Conservation (phyloP, 345 rosid genomes). For the Syzygium aqueum region DNA sequence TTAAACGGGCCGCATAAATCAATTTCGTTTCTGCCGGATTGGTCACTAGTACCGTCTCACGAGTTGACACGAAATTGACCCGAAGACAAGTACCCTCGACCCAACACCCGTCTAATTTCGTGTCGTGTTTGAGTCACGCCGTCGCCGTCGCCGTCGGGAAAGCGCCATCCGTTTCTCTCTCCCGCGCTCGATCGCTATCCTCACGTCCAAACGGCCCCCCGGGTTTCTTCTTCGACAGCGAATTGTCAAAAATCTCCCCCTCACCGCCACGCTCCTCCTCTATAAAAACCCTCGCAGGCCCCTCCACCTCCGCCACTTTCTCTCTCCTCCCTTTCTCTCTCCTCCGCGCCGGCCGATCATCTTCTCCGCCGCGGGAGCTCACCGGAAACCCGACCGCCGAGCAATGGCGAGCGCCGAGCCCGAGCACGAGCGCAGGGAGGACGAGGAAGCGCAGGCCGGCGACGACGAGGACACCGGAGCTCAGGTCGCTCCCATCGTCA, state of each 20-base stretch:
- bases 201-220: not conserved
- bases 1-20: not conserved
- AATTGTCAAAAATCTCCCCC: not conserved
- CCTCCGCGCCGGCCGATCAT: not conserved
- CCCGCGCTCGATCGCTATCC: not conserved
- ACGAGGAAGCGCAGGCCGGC: slow-evolving; percentile 50
- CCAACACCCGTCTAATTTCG: too few species aligned
- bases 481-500: slow-evolving; percentile 81
- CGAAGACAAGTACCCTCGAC: not conserved
- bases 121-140: too few species aligned
- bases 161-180: not conserved
- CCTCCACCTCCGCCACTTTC: accelerated
- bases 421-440: slow-evolving; percentile 49
- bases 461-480: slow-evolving; percentile 99
- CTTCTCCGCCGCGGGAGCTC: not conserved
- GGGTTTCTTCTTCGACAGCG: not conserved
- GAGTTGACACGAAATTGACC: not conserved
- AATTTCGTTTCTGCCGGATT: not conserved
- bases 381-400: not conserved
- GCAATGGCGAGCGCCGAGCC: slow-evolving; percentile 59
- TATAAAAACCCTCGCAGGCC: not conserved
- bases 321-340: not conserved
- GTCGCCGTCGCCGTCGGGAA: not conserved
- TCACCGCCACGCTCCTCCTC: not conserved
- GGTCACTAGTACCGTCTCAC: not conserved